A percentile compares a stretch with the other conserved stretches of the same genome.
These are phyloP conservation scores for Fusarium falciforme DNA, from an alignment of 2,329 filamentous ascomycete species.

Conservation along the genomic window DNA sequence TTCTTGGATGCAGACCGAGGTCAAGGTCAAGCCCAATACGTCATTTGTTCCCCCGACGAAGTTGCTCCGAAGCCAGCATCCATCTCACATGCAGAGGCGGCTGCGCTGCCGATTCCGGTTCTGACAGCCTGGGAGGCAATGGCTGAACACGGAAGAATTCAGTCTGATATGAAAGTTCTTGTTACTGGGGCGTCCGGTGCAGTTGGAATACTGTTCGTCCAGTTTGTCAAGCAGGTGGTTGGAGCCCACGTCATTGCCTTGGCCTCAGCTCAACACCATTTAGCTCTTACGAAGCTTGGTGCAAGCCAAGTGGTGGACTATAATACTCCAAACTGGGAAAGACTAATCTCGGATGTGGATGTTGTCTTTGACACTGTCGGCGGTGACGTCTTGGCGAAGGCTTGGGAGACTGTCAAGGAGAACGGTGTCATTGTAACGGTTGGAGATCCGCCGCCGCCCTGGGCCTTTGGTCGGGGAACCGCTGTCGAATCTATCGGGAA, in stretches of 20 bases:
- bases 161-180: background rate
- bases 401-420: slow-evolving; percentile 46
- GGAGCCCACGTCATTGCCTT: slow-evolving; percentile 44
- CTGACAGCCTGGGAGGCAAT: slow-evolving; percentile 27
- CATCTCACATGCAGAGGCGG: slow-evolving; percentile 3
- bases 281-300: slow-evolving; percentile 32
- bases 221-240: slow-evolving; percentile 39
- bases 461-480: slow-evolving; percentile 43
- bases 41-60: background rate
- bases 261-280: slow-evolving; percentile 38
- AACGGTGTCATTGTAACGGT: slow-evolving; percentile 50
- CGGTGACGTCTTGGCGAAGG: slow-evolving; percentile 31
- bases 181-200: slow-evolving; percentile 17
- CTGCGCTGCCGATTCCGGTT: slow-evolving; percentile 8
- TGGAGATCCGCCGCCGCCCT: slow-evolving; percentile 48
- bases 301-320: slow-evolving; percentile 45
- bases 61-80: slow-evolving; percentile 3
- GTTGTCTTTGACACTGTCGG: slow-evolving; percentile 25
- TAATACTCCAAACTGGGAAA: slow-evolving; percentile 34
- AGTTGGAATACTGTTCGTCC: slow-evolving; percentile 42
- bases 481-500: slow-evolving; percentile 29
- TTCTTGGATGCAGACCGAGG: background rate
- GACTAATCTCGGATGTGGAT: accelerated
- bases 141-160: background rate
- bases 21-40: slow-evolving; percentile 12